Base-by-base conservation (phyloP, 1,284 basidiomycete species). In the Mycena sp. region DNA sequence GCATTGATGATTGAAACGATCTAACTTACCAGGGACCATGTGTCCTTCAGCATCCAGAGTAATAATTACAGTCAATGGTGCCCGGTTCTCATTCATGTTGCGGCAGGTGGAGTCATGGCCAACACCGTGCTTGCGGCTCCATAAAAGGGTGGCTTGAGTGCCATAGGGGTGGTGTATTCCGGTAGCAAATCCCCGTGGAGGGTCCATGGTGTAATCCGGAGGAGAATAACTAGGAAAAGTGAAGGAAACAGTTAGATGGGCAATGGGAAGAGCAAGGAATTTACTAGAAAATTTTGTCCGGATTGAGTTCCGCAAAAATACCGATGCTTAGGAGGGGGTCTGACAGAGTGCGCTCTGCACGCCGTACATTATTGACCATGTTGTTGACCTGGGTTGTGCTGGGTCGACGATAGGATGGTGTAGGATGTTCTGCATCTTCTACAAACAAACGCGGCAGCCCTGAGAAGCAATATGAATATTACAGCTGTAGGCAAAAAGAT, bases 51-150 rank as follows among this genome's bases (percentile, higher is more conserved):
- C 32, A 23, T 59, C 50, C 16, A 52, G 4, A 1, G 58, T 59
- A 17, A 38, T 38, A 48, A 59, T 45, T 21, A 59, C 46, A 3
- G 58, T 59, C 0, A 52, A 28, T 2, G 58, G 58, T 2, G 58
- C 58, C 2, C 58, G 38, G n/a, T 59, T 59, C 21, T 59, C 49
- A 21, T 59, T 59, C 58, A 59, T 59, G 30, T 59, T 41, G 1
- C 40, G 30, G 6, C 29, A 59, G 0, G 58, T 59, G 12, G 49
- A 32, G 21, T 59, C 46, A 35, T 59, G 43, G 19, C 58, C 58
- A 7, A 59, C 32, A 2, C 58, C 57, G 1, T 44, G 2, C 11
- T 28, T 16, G 2, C 4, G 9, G 6, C n/a, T 14, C 7, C 32
- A 9, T 17, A 58, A 48, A 17, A 58, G 17, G 23, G 37, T 44